phyloP scores from a whole-genome alignment of 1,284 basidiomycete species.

The Earliella scabrosa region DNA sequence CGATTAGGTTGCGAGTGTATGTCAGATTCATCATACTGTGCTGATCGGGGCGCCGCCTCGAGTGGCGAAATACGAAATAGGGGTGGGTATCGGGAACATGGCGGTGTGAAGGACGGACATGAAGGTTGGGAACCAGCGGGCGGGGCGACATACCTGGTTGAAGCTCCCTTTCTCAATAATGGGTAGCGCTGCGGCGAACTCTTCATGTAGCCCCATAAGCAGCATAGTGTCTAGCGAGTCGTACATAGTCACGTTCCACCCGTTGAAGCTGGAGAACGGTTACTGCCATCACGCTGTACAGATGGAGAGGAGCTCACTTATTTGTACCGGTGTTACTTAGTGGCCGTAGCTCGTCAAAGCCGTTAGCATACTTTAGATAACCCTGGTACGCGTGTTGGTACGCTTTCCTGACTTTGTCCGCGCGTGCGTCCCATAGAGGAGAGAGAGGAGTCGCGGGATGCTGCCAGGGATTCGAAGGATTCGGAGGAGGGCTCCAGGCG shows the following conservation, averaged over 20 bases:
- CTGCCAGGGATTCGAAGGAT: not conserved
- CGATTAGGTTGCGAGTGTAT: not conserved
- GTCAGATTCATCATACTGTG: not conserved
- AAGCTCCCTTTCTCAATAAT: constrained; percentile 75
- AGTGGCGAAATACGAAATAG: no score
- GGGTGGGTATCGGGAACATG: no score
- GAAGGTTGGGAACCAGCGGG: not conserved
- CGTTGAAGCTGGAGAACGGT: constrained; percentile 60
- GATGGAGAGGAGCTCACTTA: constrained; percentile 46
- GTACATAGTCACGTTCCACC: constrained; percentile 87
- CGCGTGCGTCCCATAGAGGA: constrained; percentile 54
- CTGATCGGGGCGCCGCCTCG: no score
- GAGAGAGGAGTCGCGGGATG: not conserved
- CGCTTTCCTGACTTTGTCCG: constrained; percentile 58
- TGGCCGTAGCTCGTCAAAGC: constrained; percentile 66
- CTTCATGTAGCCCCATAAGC: constrained; percentile 82
- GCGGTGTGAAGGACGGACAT: not conserved
- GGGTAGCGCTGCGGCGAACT: constrained; percentile 77
- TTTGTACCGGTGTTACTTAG: constrained; percentile 48
- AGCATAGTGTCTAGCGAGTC: constrained; percentile 90
- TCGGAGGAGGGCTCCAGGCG: constrained; percentile 5
- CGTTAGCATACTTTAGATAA: constrained; percentile 60
- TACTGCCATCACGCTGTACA: not conserved
- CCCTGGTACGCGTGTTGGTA: constrained; percentile 69
- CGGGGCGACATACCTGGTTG: constrained; percentile 31